Evolutionary conservation across 2,329 filamentous ascomycete species (phyloP).

Genomic region (Aspergillus sp.): DNA sequence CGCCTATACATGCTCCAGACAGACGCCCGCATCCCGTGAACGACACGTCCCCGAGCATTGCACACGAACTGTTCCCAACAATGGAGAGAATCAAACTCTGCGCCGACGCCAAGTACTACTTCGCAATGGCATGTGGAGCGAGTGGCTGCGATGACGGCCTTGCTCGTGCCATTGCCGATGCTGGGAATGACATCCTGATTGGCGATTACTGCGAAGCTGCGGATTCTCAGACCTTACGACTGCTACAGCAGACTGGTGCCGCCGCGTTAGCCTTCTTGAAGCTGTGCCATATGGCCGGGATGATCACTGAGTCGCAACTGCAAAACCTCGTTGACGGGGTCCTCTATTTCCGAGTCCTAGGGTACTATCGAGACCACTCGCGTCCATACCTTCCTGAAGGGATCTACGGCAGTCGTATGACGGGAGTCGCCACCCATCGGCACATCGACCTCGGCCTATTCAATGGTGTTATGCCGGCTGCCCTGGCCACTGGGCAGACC

Average conservation of each 20-base stretch:
- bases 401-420: slow-evolving; percentile 22
- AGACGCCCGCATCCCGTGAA: too few relatives aligned
- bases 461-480: slow-evolving; percentile 16
- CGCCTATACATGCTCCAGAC: too few relatives aligned
- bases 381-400: slow-evolving; percentile 7
- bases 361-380: slow-evolving; percentile 20
- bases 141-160: slow-evolving; percentile 15
- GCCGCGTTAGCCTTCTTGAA: slow-evolving; percentile 22
- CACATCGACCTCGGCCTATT: slow-evolving; percentile 16
- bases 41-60: too few relatives aligned
- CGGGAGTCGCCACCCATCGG: slow-evolving; percentile 9
- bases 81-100: slow-evolving; percentile 20
- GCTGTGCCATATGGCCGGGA: slow-evolving; percentile 15
- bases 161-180: slow-evolving; percentile 17
- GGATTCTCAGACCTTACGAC: slow-evolving; percentile 6
- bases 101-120: slow-evolving; percentile 60
- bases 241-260: slow-evolving; percentile 18
- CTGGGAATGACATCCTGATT: slow-evolving; percentile 23
- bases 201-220: slow-evolving; percentile 24
- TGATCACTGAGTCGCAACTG: slow-evolving; percentile 18
- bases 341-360: slow-evolving; percentile 21
- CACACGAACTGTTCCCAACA: slow-evolving; percentile 16
- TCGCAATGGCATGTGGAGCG: slow-evolving; percentile 61
- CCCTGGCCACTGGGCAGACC: slow-evolving; percentile 13
- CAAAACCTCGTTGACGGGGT: slow-evolving; percentile 12